Base-by-base conservation (phyloP, 2,329 filamentous ascomycete species). In the Talaromyces sp. region DNA sequence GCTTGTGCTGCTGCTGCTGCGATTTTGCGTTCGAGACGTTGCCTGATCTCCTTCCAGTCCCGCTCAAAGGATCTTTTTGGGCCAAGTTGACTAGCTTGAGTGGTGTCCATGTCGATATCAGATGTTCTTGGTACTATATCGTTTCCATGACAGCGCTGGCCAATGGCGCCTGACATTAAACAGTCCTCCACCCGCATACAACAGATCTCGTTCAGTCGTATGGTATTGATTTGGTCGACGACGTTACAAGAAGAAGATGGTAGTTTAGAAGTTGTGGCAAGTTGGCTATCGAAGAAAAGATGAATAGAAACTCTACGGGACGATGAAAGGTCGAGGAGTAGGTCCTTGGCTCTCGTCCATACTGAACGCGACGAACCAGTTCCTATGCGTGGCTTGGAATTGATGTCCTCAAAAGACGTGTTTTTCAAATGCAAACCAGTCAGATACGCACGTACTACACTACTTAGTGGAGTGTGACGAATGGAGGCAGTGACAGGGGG, bases 31-130 rank as follows among this genome's bases (percentile, higher is more conserved):
- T 63, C 61, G 17, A 62, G 27, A 19, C 62, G 58, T 24, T 62
- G 59, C 26, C 59, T 61, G 3, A 63, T 58, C 21, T 63, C 57
- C 26, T 60, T 61, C 59, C 62, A 62, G 29, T 61, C 58, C 50
- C 58, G 50, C 32, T 63, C 58, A 53, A 56, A 58, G 46, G 58
- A 57, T 55, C 60, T 53, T 46, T 60, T 60, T 1, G 58, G 49
- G 7, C 31, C 58, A 21, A 61, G 54, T 50, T 24, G 51, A 38
- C n/a, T 54, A 17, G 19, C 38, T n/a, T 50, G 50, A 26, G 24
- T 8, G 19, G 41, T 7, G 17, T 61, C 43, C 59, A 61, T 61
- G 38, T 52, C 56, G 59, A 55, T 56, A 24, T 58, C 21, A 19
- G 56, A 52, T 4, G 7, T 17, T 24, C 21, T 52, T 59, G 26